Base-by-base conservation (phyloP, 192 early-diverging fungal genomes). In the Phlyctochytrium bullatum region DNA sequence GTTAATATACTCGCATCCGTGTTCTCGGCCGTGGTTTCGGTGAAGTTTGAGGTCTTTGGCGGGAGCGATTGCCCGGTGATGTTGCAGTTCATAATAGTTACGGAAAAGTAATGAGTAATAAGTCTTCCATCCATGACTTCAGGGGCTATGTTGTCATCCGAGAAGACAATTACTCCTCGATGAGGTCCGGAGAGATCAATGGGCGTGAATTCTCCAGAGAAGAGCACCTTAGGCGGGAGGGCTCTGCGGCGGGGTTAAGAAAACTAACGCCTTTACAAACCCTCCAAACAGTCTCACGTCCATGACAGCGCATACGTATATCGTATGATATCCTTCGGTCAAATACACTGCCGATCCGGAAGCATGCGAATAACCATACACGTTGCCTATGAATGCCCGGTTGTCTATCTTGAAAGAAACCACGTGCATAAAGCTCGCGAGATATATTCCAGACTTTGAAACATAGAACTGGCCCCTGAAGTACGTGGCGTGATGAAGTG, bases 251-350 rank as follows among this genome's bases (percentile, higher is more conserved):
- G n/a, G n/a, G n/a, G n/a, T n/a, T n/a, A n/a, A n/a, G n/a, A n/a
- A n/a, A 51, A 62, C 61, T 51, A 61, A 20, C 52, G 12, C 51
- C 1, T 12, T 30, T 35, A 27, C 54, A 1, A 67, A 76, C 51
- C 82, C 88, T 16, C 90, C 90, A 78, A 85, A 86, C 4, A 90
- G 74, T 3, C 90, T 80, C 3, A 90, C 81, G 67, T 92, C 90
- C 80, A 89, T 80, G 0, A 83, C 75, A 0, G 86, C 64, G 27
- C 82, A 79, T 2, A 92, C 78, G 34, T 80, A 78, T 0, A 92
- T 58, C 1, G 52, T 73, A 47, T 91, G 88, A 12, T 58, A 36
- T 2, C 86, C 86, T n/a, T 71, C 67, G 1, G 60, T 53, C 12
- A 92, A 65, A 40, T 72, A 64, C 12, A 83, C 67, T 25, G 75